These are phyloP conservation scores for Leccinum fallax DNA, from an alignment of 1,284 basidiomycete species.

Conservation along the genomic window DNA sequence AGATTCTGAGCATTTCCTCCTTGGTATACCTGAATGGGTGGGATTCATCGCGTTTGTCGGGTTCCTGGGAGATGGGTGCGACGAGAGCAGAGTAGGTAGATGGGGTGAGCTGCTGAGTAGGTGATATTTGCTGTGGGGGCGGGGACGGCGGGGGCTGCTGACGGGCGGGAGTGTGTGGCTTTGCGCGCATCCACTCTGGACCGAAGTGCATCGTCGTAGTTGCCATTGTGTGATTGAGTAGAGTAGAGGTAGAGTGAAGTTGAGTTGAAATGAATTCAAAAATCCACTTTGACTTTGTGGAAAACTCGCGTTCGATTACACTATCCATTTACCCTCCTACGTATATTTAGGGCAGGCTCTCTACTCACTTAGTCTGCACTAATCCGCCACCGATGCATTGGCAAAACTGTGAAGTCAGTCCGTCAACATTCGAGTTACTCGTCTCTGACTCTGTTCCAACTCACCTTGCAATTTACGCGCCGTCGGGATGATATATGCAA, in stretches of 20 bases:
- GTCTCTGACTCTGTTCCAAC: constrained; percentile 30
- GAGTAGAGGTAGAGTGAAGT: background rate
- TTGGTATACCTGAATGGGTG: constrained; percentile 86
- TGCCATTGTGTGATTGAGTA: constrained; percentile 49
- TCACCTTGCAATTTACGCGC: constrained; percentile 84
- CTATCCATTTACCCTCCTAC: constrained; percentile 9
- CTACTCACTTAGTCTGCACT: constrained; percentile 21
- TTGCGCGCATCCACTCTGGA: constrained; percentile 88
- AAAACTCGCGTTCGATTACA: constrained; percentile 31
- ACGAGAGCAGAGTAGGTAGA: constrained; percentile 82
- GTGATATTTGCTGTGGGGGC: constrained; percentile 45
- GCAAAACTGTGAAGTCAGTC: constrained; percentile 36
- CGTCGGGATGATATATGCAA: constrained; percentile 83
- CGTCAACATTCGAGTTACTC: constrained; percentile 4
- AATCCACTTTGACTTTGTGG: constrained; percentile 17
- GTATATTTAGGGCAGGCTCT: constrained; percentile 37
- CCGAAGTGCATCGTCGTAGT: constrained; percentile 81
- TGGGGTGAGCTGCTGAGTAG: constrained; percentile 49
- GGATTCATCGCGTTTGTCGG: constrained; percentile 59
- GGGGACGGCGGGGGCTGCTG: constrained; percentile 58
- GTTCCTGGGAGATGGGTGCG: constrained; percentile 55
- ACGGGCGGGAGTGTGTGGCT: constrained; percentile 59
- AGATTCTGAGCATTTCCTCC: constrained; percentile 84
- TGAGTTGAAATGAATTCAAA: constrained; percentile 10
- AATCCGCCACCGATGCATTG: constrained; percentile 38